Evolutionary conservation across 2,329 filamentous ascomycete genomes (phyloP).

Genomic region (Ilyonectria mors-panacis): DNA sequence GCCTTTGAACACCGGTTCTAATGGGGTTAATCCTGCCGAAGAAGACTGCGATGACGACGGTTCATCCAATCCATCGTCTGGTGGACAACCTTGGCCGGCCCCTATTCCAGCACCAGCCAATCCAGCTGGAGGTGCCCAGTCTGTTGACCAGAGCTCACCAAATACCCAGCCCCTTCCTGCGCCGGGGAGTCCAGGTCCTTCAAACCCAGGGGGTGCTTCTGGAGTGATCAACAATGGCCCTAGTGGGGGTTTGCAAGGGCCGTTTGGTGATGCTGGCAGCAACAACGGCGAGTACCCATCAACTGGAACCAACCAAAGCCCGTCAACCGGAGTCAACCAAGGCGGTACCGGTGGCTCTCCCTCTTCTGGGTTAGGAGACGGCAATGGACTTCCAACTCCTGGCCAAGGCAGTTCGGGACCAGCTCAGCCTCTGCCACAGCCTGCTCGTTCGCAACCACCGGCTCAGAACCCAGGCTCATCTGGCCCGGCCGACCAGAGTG

Average conservation of each 20-base stretch:
- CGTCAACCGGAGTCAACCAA: neutral
- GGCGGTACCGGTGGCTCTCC: neutral
- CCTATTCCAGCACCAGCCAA: neutral
- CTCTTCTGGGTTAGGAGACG: neutral
- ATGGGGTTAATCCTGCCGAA: neutral
- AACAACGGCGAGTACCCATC: slow-evolving; percentile 6
- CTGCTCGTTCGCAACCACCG: slow-evolving; percentile 13
- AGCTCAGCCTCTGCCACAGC: slow-evolving; percentile 18
- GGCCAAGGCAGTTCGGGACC: slow-evolving; percentile 1
- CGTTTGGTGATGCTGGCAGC: neutral
- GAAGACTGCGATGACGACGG: slow-evolving; percentile 20
- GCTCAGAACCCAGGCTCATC: slow-evolving; percentile 11
- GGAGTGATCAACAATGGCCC: neutral
- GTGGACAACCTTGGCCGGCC: slow-evolving; percentile 16
- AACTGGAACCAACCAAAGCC: slow-evolving; percentile 4
- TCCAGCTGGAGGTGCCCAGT: neutral
- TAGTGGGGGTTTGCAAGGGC: neutral
- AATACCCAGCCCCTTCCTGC: slow-evolving; percentile 12
- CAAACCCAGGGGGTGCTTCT: slow-evolving; percentile 4
- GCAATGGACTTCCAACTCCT: neutral
- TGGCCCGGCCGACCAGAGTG: neutral
- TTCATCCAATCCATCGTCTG: neutral
- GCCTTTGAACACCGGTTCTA: neutral
- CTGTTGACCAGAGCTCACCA: neutral
- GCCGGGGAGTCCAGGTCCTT: neutral